phyloP scores from a whole-genome alignment of 208 protist species.

The Acanthamoeba healyi region DNA sequence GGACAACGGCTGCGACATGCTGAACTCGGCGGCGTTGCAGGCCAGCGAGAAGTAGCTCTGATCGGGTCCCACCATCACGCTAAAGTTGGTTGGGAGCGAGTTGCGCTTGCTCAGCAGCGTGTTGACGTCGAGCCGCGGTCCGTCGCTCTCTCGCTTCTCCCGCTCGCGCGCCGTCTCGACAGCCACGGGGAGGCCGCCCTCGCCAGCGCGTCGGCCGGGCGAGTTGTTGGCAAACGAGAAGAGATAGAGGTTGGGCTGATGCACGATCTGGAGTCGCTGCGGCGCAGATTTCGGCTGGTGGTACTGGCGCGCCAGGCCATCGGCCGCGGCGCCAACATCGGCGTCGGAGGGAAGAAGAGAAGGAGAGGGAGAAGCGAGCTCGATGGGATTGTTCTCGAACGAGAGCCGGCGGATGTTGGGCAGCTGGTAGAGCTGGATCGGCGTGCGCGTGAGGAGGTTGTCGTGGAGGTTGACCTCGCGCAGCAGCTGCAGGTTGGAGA shows the following conservation, averaged over 20 bases:
- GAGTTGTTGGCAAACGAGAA: background rate
- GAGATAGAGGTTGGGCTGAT: background rate
- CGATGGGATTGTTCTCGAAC: constrained; percentile 47
- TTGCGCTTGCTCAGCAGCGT: background rate
- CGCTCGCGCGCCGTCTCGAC: background rate
- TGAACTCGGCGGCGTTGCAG: background rate
- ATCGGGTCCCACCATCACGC: background rate
- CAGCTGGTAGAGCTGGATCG: constrained; percentile 53
- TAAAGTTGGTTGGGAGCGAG: background rate
- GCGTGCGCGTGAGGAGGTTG: constrained; percentile 29
- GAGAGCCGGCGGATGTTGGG: constrained; percentile 26
- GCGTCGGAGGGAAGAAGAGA: background rate
- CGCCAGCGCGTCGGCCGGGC: background rate
- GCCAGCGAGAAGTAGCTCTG: background rate
- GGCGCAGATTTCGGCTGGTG: too few species aligned
- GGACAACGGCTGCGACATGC: background rate
- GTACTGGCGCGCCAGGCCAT: too few species aligned
- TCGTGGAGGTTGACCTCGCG: constrained; percentile 37
- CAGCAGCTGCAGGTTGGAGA: constrained; percentile 29
- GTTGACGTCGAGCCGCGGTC: background rate
- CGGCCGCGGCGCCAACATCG: background rate
- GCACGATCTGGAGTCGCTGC: background rate
- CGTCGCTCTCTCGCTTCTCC: background rate
- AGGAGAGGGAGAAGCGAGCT: background rate
- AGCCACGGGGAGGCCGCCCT: background rate